A percentile compares a stretch with the other conserved stretches of the same genome.
These are phyloP conservation scores for Lactarius evosmus DNA, from an alignment of 768 basidiomycete genomes.

Conservation along the genomic window DNA sequence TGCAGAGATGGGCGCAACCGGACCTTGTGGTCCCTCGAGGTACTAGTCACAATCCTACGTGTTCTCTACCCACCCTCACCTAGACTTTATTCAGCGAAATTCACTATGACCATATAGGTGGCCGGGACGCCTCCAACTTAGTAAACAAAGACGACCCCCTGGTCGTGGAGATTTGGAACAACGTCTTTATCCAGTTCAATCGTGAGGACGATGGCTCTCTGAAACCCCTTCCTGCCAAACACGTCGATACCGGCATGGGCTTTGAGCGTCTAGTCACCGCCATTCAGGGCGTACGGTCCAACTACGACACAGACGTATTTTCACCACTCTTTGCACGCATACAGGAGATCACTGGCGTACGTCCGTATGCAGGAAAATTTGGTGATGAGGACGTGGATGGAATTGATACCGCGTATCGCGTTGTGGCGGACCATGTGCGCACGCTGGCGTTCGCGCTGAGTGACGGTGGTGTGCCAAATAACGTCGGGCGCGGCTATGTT, in stretches of 20 bases:
- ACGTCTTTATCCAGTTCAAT: conserved; percentile 99
- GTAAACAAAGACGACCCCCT: conserved; percentile 97
- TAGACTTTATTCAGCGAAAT: conserved; percentile 62
- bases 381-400: conserved; percentile 95
- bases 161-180: conserved; percentile 99
- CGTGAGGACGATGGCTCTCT: conserved; percentile 87
- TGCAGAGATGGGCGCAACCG: conserved; percentile 97
- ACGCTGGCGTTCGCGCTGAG: conserved; percentile 94
- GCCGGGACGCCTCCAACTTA: conserved; percentile 87
- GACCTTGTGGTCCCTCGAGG: conserved; percentile 98
- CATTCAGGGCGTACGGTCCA: conserved; percentile 86
- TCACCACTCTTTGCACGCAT: conserved; percentile 83
- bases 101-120: conserved; percentile 96
- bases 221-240: conserved; percentile 79
- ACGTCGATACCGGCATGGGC: conserved; percentile 99
- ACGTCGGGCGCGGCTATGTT: conserved; percentile 97
- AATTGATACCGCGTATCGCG: conserved; percentile 95
- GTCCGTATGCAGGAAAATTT: conserved; percentile 86
- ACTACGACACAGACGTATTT: conserved; percentile 98
- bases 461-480: conserved; percentile 95
- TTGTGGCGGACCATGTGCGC: conserved; percentile 94
- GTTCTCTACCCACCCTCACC: not conserved
- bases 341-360: conserved; percentile 82
- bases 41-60: conserved; percentile 31
- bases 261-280: conserved; percentile 97